Base-by-base conservation (phyloP, 1,284 basidiomycete genomes). In the Volvariella volvacea region DNA sequence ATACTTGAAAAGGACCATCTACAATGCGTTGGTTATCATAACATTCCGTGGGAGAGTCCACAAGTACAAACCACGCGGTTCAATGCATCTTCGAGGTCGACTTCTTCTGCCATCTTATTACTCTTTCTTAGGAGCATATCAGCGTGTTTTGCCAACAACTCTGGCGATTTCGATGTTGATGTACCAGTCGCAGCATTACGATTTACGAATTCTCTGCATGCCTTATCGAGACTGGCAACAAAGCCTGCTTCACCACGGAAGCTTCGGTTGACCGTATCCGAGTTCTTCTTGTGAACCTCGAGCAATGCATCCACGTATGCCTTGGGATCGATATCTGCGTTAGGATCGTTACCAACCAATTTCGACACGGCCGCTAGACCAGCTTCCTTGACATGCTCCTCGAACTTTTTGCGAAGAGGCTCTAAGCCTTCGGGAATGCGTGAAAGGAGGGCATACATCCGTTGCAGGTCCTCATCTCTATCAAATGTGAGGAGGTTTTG, bases 1-100 rank as follows among this genome's bases (percentile, higher is more conserved):
- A 64, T 97, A 99, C 66, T 97, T 97, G 86, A 99, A 99, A 42
- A 99, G 73, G 33, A 93, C 75, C 95, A 98, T 97, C 92, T 95
- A 49, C 17, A 40, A 22, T 22, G 7, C 12, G 47, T 20, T 30
- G 40, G 20, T 42, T 43, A 37, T 25, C 17, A 40, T 40, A 1
- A 21, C 22, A 22, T 4, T 9, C 4, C 25, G 25, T 6, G 12
- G 15, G 19, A 22, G 15, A 36, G 19, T 31, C 14, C 7, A 20
- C 36, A 21, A 28, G 41, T 7, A 74, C 85, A 32, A 65, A 94
- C 92, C 56, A 93, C 89, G 58, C 92, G 88, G 63, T 92, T 89
- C 39, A 99, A 66, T 6, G 91, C 88, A 40, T 83, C 79, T 65
- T 98, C 95, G 4, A 98, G 71, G 55, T 94, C 88, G 39, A 79